Evolutionary conservation across 2,329 filamentous ascomycete species (phyloP).

Genomic region (Penicillium freii): DNA sequence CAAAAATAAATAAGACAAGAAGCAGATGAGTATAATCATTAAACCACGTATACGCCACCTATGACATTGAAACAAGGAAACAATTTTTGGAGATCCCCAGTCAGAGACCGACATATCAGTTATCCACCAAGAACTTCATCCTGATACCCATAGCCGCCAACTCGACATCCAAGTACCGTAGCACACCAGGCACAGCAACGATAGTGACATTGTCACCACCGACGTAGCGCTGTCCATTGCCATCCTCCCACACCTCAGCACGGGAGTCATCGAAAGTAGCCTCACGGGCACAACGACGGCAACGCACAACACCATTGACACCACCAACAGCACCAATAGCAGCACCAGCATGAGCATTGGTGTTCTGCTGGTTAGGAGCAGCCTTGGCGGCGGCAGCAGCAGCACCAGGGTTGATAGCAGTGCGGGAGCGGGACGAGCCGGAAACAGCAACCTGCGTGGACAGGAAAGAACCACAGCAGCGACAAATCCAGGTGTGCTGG

Average conservation of each 20-base stretch:
- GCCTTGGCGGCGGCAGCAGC: constrained; percentile 33
- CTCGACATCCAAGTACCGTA: constrained; percentile 93
- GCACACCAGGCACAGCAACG: constrained; percentile 86
- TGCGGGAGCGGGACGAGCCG: constrained; percentile 27
- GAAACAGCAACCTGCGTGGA: constrained; percentile 64
- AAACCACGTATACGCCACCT: constrained; percentile 25
- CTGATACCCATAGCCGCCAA: constrained; percentile 94
- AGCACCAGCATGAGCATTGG: constrained; percentile 44
- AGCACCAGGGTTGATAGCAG: constrained; percentile 30
- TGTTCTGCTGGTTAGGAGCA: constrained; percentile 28
- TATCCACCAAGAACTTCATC: constrained; percentile 80
- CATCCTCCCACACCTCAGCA: constrained; percentile 83
- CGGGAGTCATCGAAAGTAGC: constrained; percentile 63
- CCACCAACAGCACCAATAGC: constrained; percentile 60
- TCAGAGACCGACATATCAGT: constrained; percentile 25
- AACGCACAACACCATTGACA: constrained; percentile 64
- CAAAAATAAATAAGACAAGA: constrained; percentile 10
- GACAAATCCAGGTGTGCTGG: constrained; percentile 83
- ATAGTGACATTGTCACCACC: constrained; percentile 89
- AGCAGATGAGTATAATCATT: constrained; percentile 17
- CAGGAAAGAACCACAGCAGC: constrained; percentile 84
- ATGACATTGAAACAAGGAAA: constrained; percentile 24
- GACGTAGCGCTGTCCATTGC: constrained; percentile 75
- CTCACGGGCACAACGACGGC: constrained; percentile 72
- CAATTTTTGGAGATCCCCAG: constrained; percentile 15